Conservation (phyloP, 306 rosid genomes). For the Carpinus viminea region DNA sequence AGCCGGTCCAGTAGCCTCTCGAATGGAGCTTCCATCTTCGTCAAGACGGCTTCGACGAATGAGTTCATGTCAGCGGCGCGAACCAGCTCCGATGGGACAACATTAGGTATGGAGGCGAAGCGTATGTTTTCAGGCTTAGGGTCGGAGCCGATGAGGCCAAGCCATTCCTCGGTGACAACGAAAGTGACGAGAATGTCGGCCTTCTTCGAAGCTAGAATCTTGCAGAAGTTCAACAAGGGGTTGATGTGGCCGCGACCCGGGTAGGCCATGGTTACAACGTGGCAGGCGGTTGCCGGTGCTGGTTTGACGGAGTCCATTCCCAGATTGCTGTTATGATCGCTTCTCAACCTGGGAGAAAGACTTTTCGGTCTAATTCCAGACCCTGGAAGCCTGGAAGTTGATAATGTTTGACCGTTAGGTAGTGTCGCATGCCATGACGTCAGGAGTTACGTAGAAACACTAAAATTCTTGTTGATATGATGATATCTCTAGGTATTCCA, state of each 20-base stretch:
- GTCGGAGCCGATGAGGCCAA: conserved; percentile 14
- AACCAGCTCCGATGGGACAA: conserved; percentile 28
- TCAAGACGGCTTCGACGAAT: conserved; percentile 26
- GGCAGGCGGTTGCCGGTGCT: background rate
- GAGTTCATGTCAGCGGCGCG: conserved; percentile 9
- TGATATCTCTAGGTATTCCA: no score
- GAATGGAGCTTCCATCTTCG: conserved; percentile 31
- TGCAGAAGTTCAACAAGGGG: conserved; percentile 41
- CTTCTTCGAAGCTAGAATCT: conserved; percentile 18
- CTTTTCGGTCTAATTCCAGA: no score
- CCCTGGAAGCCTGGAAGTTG: no score
- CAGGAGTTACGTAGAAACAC: background rate
- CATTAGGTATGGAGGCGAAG: conserved; percentile 26
- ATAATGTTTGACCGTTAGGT: background rate
- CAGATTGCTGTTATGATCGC: background rate
- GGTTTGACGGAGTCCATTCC: background rate
- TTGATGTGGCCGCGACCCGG: conserved; percentile 48
- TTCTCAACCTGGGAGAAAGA: background rate
- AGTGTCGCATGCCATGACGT: background rate
- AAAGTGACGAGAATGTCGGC: conserved; percentile 16
- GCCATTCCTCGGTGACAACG: conserved; percentile 36
- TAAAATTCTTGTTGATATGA: no score
- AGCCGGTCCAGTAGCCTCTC: conserved; percentile 10
- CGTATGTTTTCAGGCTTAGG: conserved; percentile 17
- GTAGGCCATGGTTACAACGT: conserved; percentile 38